These are phyloP conservation scores for Keithomyces neogunnii DNA, from an alignment of 2,329 filamentous ascomycete species.

Conservation along the genomic window DNA sequence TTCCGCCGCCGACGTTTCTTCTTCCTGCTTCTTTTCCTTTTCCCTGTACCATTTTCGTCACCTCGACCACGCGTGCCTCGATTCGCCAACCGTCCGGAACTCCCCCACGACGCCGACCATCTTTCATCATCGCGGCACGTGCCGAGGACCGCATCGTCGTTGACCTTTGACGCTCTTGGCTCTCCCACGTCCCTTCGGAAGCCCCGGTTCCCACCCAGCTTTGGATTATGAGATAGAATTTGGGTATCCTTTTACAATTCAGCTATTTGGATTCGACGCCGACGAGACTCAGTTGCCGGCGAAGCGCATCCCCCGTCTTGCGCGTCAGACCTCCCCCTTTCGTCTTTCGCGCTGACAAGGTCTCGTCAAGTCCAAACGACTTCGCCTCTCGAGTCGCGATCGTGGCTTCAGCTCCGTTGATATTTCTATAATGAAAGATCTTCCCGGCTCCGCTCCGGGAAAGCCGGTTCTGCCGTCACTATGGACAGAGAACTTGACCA, in stretches of 20 bases:
- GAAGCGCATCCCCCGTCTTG: background rate
- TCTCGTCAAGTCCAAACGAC: slow-evolving; percentile 9
- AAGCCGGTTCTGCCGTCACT: slow-evolving; percentile 33
- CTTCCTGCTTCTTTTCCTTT: background rate
- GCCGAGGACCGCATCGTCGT: slow-evolving; percentile 5
- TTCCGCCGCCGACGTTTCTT: background rate
- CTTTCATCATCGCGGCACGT: slow-evolving; percentile 5
- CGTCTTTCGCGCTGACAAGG: slow-evolving; percentile 5
- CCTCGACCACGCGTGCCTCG: slow-evolving; percentile 7
- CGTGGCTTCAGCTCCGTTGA: slow-evolving; percentile 7
- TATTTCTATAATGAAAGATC: slow-evolving; percentile 28
- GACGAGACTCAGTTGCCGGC: slow-evolving; percentile 4
- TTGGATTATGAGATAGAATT: slow-evolving; percentile 28
- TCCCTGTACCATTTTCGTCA: background rate
- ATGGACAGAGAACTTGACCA: slow-evolving; percentile 31
- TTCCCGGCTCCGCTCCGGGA: slow-evolving; percentile 26
- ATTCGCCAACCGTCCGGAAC: slow-evolving; percentile 3
- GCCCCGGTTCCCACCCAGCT: slow-evolving; percentile 7
- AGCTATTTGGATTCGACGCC: slow-evolving; percentile 15
- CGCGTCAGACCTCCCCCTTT: slow-evolving; percentile 1
- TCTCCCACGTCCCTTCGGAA: slow-evolving; percentile 2
- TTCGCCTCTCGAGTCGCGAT: slow-evolving; percentile 4
- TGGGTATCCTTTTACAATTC: slow-evolving; percentile 21
- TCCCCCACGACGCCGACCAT: slow-evolving; percentile 2
- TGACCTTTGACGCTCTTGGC: background rate